Evolutionary conservation across 23 red algal species (phyloP), one percentile per base, ranked within the genome.

Genomic region (Gracilaria domingensis): DNA sequence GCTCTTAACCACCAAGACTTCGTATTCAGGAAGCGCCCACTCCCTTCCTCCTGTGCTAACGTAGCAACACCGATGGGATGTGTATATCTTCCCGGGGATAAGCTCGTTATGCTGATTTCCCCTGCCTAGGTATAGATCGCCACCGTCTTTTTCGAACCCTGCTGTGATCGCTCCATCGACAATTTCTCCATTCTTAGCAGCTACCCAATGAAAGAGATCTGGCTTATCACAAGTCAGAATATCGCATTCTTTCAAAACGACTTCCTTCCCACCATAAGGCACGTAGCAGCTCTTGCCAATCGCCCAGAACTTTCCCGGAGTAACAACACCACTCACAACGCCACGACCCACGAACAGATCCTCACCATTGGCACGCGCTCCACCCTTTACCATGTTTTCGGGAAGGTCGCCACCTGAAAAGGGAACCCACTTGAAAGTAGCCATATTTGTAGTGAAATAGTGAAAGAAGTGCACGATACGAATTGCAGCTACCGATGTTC

Each of bases 321-420:
- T 45, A 30, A 54, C 51, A 3, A 34, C 28, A 38, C 51, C 78
- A 0, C 62, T 25, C 9, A 62, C 11, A 17, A 36, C 25, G 8
- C n/a, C 78, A 12, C 78, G 78, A 28, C 78, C 61, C 13, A 82
- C 28, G 53, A 37, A 62, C 0, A 82, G 44, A 7, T 51, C 17
- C 2, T 82, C 78, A 14, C 26, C 53, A 42, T 56, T 82, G 50
- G 0, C 11, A 14, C 78, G 78, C 8, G 61, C 4, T 1, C 78
- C 78, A 6, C 24, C 78, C 26, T 1, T 25, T 12, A 82, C 21
- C 53, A 82, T 62, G 78, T 82, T 82, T 2, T 51, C 20, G 16
- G 78, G 78, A 14, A 82, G n/a, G 12, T 82, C 78, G 23, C 78
- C 78, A 7, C 78, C 78, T 1, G 78, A 62, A 14, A 56, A 82